A percentile compares a stretch with the other conserved stretches of the same genome.
These are phyloP conservation scores for Saturnispora bothae DNA, from an alignment of 805 yeast species.

Conservation along the genomic window DNA sequence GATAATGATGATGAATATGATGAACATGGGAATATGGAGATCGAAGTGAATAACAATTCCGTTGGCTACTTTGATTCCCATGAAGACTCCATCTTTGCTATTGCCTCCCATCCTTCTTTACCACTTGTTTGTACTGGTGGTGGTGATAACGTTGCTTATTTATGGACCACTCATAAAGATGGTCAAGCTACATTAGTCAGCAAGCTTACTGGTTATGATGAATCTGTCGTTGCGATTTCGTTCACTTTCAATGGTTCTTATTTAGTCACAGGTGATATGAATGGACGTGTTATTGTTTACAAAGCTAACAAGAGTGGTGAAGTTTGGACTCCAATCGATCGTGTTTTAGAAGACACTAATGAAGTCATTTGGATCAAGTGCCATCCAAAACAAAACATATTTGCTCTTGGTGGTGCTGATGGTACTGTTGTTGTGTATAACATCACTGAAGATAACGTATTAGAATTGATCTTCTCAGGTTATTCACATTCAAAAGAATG, in stretches of 20 bases:
- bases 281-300: conserved; percentile 70
- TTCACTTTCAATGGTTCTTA: conserved; percentile 77
- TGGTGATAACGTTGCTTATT: conserved; percentile 79
- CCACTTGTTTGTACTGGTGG: conserved; percentile 92
- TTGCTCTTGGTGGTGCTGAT: conserved; percentile 87
- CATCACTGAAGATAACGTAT: conserved; percentile 41
- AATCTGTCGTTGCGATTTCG: conserved; percentile 75
- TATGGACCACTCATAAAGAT: conserved; percentile 86
- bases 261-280: conserved; percentile 89
- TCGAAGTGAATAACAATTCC: conserved; percentile 86
- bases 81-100: conserved; percentile 72
- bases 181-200: conserved; percentile 69
- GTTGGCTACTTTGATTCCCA: conserved; percentile 84
- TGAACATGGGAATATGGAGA: conserved; percentile 50
- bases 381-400: conserved; percentile 69
- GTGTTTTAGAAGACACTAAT: conserved; percentile 65
- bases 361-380: conserved; percentile 77
- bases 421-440: conserved; percentile 94
- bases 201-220: conserved; percentile 71
- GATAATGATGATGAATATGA: conserved; percentile 17
- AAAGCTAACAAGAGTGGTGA: conserved; percentile 68
- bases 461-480: conserved; percentile 68
- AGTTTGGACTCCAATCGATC: conserved; percentile 48
- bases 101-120: conserved; percentile 74
- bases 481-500: conserved; percentile 75